Evolutionary conservation across 257 asterid genomes (phyloP), one percentile per base, ranked within the genome.

Genomic region (Scutellaria barbata): DNA sequence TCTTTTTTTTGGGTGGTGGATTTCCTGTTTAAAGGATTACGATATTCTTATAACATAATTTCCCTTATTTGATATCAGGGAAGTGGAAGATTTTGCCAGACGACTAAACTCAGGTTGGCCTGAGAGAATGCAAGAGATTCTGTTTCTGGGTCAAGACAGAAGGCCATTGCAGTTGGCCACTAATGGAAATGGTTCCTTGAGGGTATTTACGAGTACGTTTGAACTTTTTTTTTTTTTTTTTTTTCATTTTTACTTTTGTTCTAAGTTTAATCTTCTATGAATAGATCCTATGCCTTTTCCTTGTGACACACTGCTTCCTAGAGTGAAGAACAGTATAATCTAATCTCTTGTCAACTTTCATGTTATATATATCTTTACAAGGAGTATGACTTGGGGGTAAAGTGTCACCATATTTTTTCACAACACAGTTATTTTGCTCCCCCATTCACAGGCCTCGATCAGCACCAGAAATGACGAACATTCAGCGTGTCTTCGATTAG

Each of bases 1-100:
- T 30, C 14, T 48, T 12, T 30, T n/a, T 7, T 68, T 59, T 39
- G n/a, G 17, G 37, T 11, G 68, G 25, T 59, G 8, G 35, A 4
- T 52, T 47, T 48, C 64, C 20, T 59, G 71, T 51, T 65, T 30
- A 25, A 50, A 58, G 42, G 55, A 62, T 46, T 59, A 9, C 25
- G 40, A 39, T 58, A 17, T 58, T 63, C 20, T 45, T 47, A 10
- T 33, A n/a, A 20, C 8, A 46, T 64, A 30, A 51, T 18, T 42
- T 58, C 18, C 55, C 37, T 68, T 71, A 17, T 59, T 68, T 69
- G 69, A 37, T 60, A 72, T 71, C 77, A 91, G 98, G 89, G 98
- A 92, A 83, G 98, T 92, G 69, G 98, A 85, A 78, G 98, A 90
- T 77, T 92, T 92, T 80, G 98, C 98, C 42, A 81, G 98, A 77